Percentiles rank a stretch among this genome's conserved stretches.
phyloP scores from a whole-genome alignment of 768 basidiomycete genomes.

The Lepiota subincarnata region DNA sequence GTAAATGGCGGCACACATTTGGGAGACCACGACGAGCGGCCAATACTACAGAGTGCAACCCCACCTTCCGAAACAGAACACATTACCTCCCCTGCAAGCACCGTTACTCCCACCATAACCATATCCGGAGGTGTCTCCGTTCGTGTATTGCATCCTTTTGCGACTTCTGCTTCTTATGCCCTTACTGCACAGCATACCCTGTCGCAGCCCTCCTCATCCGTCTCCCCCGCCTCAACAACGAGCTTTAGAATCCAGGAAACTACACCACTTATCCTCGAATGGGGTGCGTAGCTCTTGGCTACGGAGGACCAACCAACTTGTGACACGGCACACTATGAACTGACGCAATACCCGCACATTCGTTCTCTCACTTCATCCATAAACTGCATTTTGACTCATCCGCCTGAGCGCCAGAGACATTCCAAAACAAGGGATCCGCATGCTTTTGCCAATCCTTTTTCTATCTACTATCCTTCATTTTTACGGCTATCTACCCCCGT shows the following conservation, averaged over 20 bases:
- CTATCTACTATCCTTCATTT: too few relatives aligned
- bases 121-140: not conserved
- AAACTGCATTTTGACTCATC: not conserved
- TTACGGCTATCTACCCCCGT: too few relatives aligned
- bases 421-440: too few relatives aligned
- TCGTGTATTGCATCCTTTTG: not conserved
- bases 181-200: not conserved
- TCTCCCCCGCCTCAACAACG: constrained; percentile 5
- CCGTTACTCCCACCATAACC: not conserved
- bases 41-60: not conserved
- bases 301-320: too few relatives aligned
- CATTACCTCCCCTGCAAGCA: not conserved
- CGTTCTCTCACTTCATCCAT: not conserved
- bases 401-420: not conserved
- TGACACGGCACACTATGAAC: too few relatives aligned
- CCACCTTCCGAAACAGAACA: not conserved
- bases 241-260: constrained; percentile 20
- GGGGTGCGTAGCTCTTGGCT: constrained; percentile 3
- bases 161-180: not conserved
- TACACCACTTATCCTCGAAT: constrained; percentile 19
- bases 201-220: not conserved
- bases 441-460: too few relatives aligned
- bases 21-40: not conserved
- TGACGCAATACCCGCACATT: not conserved
- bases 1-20: not conserved